Conservation (phyloP, 2,329 filamentous ascomycete genomes). For the Colletotrichum graminicola region DNA sequence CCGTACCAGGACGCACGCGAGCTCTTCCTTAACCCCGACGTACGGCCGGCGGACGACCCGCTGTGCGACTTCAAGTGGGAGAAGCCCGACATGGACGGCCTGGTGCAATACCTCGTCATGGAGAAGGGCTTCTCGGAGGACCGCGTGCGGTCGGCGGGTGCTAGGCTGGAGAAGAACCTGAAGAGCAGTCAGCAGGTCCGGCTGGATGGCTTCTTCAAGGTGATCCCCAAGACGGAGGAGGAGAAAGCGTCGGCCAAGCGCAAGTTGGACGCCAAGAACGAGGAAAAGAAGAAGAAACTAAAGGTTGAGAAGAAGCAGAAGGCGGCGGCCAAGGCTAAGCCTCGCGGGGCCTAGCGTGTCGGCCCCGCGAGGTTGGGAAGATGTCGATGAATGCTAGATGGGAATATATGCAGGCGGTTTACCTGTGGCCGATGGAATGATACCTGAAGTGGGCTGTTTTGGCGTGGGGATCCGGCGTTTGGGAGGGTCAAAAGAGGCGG, state of each 20-base stretch:
- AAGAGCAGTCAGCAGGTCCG: conserved; percentile 92
- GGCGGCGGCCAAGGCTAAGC: conserved; percentile 89
- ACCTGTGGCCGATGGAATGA: not conserved
- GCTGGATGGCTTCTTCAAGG: conserved; percentile 97
- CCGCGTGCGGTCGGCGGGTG: conserved; percentile 83
- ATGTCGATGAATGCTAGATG: not conserved
- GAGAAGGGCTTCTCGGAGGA: conserved; percentile 99
- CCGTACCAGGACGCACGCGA: conserved; percentile 92
- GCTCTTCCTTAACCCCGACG: conserved; percentile 92
- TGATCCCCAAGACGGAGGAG: conserved; percentile 86
- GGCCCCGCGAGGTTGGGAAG: not conserved
- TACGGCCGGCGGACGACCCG: conserved; percentile 83
- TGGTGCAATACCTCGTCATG: conserved; percentile 88
- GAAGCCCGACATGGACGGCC: conserved; percentile 87
- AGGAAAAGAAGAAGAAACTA: conserved; percentile 93
- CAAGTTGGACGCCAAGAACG: conserved; percentile 92
- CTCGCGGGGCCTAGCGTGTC: conserved; percentile 68
- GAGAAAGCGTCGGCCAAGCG: conserved; percentile 89
- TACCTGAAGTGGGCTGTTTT: not conserved
- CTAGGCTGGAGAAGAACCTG: conserved; percentile 87
- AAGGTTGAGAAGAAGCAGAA: conserved; percentile 97
- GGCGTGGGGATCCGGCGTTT: conserved; percentile 11
- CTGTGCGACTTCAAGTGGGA: conserved; percentile 99
- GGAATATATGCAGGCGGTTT: not conserved
- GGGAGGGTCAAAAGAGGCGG: conserved; percentile 1